Conservation (phyloP, 2,329 filamentous ascomycete genomes). For the Fusarium decemcellulare region DNA sequence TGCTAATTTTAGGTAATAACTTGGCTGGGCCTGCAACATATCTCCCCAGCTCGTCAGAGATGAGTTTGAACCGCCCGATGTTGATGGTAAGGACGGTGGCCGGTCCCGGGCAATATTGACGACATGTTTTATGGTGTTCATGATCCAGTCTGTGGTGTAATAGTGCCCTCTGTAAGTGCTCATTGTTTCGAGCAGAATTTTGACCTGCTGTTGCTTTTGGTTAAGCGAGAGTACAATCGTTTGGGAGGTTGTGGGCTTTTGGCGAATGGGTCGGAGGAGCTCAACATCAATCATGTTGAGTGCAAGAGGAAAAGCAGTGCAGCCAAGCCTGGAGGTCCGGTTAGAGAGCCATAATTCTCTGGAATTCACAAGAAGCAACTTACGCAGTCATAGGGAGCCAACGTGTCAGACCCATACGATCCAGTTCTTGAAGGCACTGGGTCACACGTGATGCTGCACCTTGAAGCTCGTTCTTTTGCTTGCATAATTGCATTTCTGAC, state of each 20-base stretch:
- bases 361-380: rapidly evolving
- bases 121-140: conserved; percentile 38
- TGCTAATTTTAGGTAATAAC: conserved; percentile 34
- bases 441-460: conserved; percentile 39
- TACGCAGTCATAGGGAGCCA: conserved; percentile 47
- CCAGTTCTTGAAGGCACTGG: conserved; percentile 40
- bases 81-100: neutral
- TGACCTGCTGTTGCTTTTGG: conserved; percentile 39
- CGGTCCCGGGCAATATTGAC: conserved; percentile 35
- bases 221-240: neutral
- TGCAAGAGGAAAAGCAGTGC: conserved; percentile 38
- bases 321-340: conserved; percentile 25
- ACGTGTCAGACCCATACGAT: conserved; percentile 29
- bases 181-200: conserved; percentile 41
- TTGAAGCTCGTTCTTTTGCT: conserved; percentile 43
- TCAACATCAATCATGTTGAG: conserved; percentile 45
- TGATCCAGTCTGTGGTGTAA: conserved; percentile 45
- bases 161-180: conserved; percentile 39
- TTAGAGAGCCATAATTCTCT: neutral
- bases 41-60: conserved; percentile 30
- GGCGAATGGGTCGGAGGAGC: conserved; percentile 27
- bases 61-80: neutral
- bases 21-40: conserved; percentile 37
- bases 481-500: conserved; percentile 12
- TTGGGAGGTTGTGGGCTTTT: neutral